Conservation (phyloP, 2,329 filamentous ascomycete genomes). For the Aspergillus uvarum region DNA sequence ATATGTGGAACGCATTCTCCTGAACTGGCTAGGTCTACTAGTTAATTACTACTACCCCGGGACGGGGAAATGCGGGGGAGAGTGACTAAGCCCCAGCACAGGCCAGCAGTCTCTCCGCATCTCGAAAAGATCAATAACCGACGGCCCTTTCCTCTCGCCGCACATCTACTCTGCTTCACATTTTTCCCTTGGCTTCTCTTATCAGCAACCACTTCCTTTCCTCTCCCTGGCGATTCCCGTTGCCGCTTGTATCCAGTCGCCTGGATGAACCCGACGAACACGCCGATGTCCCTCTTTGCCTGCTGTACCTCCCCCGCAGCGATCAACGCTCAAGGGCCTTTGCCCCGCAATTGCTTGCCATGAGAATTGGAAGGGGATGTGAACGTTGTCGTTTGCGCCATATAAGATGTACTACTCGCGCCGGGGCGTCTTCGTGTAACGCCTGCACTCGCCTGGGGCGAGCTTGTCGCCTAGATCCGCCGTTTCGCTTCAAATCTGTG, state of each 20-base stretch:
- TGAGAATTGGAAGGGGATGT: conserved; percentile 38
- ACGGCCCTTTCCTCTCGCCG: conserved; percentile 3
- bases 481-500: conserved; percentile 35
- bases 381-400: conserved; percentile 38
- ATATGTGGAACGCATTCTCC: neutral
- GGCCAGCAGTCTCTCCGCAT: neutral
- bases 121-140: conserved; percentile 1
- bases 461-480: conserved; percentile 33
- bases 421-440: conserved; percentile 30
- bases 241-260: neutral
- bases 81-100: neutral
- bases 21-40: neutral
- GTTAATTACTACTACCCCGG: no score
- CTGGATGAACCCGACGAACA: conserved; percentile 3
- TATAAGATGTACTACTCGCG: conserved; percentile 33
- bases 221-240: neutral
- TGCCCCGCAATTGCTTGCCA: conserved; percentile 19
- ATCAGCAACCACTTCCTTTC: neutral
- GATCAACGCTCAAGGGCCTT: conserved; percentile 12
- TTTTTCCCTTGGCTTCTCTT: neutral
- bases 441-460: conserved; percentile 31
- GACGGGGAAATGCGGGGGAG: neutral
- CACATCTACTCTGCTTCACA: neutral
- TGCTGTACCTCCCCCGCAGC: conserved; percentile 6
- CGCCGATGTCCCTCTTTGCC: conserved; percentile 13